phyloP scores from a whole-genome alignment of 139 green algal species.

The Coccomyxa sp. region DNA sequence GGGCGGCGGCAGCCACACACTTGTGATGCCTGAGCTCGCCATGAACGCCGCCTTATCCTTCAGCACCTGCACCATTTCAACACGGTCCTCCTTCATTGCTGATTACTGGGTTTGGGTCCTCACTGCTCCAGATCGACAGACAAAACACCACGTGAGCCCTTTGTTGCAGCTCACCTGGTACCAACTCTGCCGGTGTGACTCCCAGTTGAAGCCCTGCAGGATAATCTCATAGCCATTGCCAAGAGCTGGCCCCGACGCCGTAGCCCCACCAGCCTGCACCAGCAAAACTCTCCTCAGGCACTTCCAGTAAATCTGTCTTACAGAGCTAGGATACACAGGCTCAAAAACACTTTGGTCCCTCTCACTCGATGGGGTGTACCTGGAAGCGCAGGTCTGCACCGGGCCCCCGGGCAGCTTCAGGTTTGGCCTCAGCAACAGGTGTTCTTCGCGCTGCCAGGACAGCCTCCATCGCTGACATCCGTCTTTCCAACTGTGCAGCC shows the following conservation, averaged over 20 bases:
- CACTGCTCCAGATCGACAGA: background rate
- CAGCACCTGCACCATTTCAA: slow-evolving; percentile 7
- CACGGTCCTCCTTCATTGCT: background rate
- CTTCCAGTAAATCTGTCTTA: no score
- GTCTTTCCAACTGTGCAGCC: slow-evolving; percentile 76
- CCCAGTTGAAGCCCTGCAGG: slow-evolving; percentile 96
- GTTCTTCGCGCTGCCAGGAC: slow-evolving; percentile 66
- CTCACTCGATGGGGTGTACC: background rate
- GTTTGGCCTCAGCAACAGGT: slow-evolving; percentile 36
- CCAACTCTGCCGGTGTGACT: slow-evolving; percentile 38
- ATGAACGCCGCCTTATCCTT: slow-evolving; percentile 46
- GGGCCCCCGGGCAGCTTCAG: slow-evolving; percentile 28
- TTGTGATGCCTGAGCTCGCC: slow-evolving; percentile 76
- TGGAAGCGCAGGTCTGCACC: slow-evolving; percentile 34
- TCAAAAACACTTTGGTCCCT: no score
- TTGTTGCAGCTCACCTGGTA: background rate
- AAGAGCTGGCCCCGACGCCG: slow-evolving; percentile 53
- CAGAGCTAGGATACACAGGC: background rate
- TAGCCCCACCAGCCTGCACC: slow-evolving; percentile 26
- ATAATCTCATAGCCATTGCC: slow-evolving; percentile 91
- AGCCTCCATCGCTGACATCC: slow-evolving; percentile 87
- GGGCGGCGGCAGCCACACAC: slow-evolving; percentile 91
- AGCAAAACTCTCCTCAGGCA: background rate
- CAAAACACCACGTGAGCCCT: background rate
- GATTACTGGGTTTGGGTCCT: background rate